Evolutionary conservation across 805 yeast genomes (phyloP), one percentile per base, ranked within the genome.

Genomic region (Crinitomyces ghanaensis): DNA sequence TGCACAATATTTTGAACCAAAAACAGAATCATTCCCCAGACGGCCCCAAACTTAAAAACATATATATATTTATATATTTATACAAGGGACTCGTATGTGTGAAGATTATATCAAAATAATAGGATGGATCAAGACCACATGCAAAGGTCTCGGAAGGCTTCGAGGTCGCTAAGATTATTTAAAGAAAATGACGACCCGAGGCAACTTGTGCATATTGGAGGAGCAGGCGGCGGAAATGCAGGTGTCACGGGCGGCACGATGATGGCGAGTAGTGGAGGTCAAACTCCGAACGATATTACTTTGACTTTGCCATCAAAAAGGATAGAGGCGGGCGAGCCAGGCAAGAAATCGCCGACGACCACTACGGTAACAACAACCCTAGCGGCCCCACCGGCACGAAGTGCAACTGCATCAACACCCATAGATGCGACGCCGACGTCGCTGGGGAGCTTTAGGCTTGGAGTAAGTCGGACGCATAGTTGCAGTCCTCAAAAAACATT

Each of bases 81-180:
- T 21, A n/a, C n/a, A 9, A 21, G 9, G n/a, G n/a, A 21, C n/a
- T 21, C 9, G 24, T 21, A 21, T 9, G 24, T 21, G 24, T n/a
- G 24, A 9, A 21, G 9, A 9, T 9, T 21, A 21, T 21, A 21
- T 21, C 11, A 9, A 21, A 9, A n/a, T 9, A 21, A 9, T 21
- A 9, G 24, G 9, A 21, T 9, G 11, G 24, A 9, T n/a, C 11
- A 21, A 21, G 24, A 21, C 11, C 9, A 21, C 9, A 9, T 30
- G 19, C 42, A 44, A 6, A 36, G 48, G 8, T 44, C 54, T 19
- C 49, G 65, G 31, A 60, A 60, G 40, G 65, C 65, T 13, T 57
- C 64, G 26, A 47, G 52, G 33, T 54, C 62, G 13, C 43, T 60
- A 30, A 48, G 60, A 16, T 49, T 60, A 25, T 60, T 59, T 37